Base-by-base conservation (phyloP, 371 early-diverging fungal genomes). In the Blakeslea trispora region DNA sequence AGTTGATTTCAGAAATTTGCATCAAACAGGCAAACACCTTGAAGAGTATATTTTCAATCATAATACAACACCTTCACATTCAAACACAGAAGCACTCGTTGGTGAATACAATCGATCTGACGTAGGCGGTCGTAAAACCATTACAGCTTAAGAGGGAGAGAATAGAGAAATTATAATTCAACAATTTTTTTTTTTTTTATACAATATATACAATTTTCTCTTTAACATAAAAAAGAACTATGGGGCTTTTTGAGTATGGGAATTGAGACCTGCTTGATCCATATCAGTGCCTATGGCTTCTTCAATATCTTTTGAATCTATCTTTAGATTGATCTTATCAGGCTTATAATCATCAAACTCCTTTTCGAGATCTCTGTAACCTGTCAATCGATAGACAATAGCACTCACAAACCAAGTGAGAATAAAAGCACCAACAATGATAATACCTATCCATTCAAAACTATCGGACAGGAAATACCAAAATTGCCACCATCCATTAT, bases 401-500 rank as follows among this genome's bases (percentile, higher is more conserved):
- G 70, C 67, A n/a, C 76, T 74, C 14, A 82, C 52, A 3, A 63
- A 8, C 80, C 81, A 83, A 7, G 78, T 75, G 1, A 77, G 7
- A 14, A 82, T 63, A 61, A 86, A 83, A 8, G 70, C 57, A 7
- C 71, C 81, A 6, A 79, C 61, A 52, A 86, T 79, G 7, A 77
- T 64, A 47, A 76, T 72, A 41, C 86, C 86, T 42, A 86, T 79
- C 50, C 76, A 63, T 17, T 72, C 82, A 66, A 78, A 83, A 28
- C 81, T 68, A 17, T 86, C 81, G 13, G 68, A 60, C 9, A 85
- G 53, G 9, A 57, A 66, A 13, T 64, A 54, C 58, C 86, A 72
- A 31, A 80, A 79, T 35, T 77, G 66, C 86, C 86, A 88, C 67
- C 84, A 85, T 0, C 71, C 61, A 35, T 84, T 82, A 15, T 81